phyloP scores from a whole-genome alignment of 2,329 filamentous ascomycete species.

The Dothideomycetes sp. region DNA sequence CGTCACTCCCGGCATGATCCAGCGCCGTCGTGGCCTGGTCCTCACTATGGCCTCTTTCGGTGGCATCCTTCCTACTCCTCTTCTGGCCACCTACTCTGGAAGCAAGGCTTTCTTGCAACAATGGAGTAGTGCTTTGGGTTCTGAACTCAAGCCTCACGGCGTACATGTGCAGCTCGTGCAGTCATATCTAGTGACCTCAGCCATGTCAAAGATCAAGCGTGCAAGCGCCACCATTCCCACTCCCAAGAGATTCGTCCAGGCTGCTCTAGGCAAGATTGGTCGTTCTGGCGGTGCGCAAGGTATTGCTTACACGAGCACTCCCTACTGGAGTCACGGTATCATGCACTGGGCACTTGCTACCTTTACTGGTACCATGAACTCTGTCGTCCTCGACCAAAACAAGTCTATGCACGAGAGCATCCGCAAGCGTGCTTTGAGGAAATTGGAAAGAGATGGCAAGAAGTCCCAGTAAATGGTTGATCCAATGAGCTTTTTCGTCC shows the following conservation, averaged over 20 bases:
- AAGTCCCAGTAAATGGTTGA: slow-evolving; percentile 36
- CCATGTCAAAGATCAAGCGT: slow-evolving; percentile 92
- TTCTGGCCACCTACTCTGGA: slow-evolving; percentile 91
- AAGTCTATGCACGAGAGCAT: slow-evolving; percentile 72
- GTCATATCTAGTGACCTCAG: slow-evolving; percentile 85
- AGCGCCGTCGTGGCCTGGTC: slow-evolving; percentile 77
- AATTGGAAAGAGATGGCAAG: slow-evolving; percentile 74
- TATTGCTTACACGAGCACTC: slow-evolving; percentile 76
- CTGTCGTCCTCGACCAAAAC: slow-evolving; percentile 51
- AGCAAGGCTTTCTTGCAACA: slow-evolving; percentile 97
- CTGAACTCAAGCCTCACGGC: slow-evolving; percentile 70
- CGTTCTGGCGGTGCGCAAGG: slow-evolving; percentile 65
- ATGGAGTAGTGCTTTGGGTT: slow-evolving; percentile 80
- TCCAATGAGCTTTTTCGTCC: no score
- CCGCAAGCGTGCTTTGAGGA: slow-evolving; percentile 69
- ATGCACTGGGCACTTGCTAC: slow-evolving; percentile 72
- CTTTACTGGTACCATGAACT: slow-evolving; percentile 50
- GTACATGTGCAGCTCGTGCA: slow-evolving; percentile 87
- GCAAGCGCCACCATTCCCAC: slow-evolving; percentile 69
- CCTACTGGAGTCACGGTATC: slow-evolving; percentile 84
- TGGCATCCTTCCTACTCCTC: slow-evolving; percentile 82
- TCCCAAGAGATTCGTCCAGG: slow-evolving; percentile 71
- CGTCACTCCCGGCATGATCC: slow-evolving; percentile 73
- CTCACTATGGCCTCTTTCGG: slow-evolving; percentile 97
- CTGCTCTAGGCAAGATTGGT: slow-evolving; percentile 72